These are phyloP conservation scores for Kodamaea suecica DNA, from an alignment of 1,139 yeast species.

Conservation along the genomic window DNA sequence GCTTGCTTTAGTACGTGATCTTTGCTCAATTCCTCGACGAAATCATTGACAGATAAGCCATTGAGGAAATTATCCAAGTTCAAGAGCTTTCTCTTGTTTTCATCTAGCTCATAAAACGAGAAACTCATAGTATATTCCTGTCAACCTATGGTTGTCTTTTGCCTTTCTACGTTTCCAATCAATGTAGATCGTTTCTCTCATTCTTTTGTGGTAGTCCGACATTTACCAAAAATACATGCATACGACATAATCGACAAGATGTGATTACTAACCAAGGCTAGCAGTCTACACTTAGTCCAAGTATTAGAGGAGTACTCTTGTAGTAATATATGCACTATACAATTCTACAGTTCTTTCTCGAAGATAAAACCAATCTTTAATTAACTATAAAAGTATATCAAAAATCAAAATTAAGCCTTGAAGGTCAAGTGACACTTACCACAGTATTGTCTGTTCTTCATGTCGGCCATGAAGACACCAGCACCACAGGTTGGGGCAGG, in stretches of 20 bases:
- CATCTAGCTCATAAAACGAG: constrained; percentile 60
- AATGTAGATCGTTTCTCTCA: no score
- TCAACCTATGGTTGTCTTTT: no score
- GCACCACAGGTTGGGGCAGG: constrained; percentile 93
- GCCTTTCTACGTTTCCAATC: no score
- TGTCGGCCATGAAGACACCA: constrained; percentile 99
- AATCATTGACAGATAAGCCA: constrained; percentile 70
- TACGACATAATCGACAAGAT: no score
- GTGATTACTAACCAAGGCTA: no score
- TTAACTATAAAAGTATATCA: neutral
- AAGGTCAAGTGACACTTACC: constrained; percentile 99
- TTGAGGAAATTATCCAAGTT: constrained; percentile 69
- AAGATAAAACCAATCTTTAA: neutral
- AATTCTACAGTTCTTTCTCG: neutral
- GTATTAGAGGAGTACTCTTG: no score
- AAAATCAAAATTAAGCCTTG: constrained; percentile 45
- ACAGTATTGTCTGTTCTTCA: constrained; percentile 99
- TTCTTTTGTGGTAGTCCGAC: no score
- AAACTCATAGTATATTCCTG: constrained; percentile 13
- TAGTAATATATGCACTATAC: no score
- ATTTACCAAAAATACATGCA: no score
- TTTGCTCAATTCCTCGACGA: constrained; percentile 77
- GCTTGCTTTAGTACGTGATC: constrained; percentile 59
- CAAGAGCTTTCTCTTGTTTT: constrained; percentile 63
- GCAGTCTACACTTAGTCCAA: no score